Evolutionary conservation across 2,329 filamentous ascomycete genomes (phyloP).

Genomic region (Cercospora sojina): DNA sequence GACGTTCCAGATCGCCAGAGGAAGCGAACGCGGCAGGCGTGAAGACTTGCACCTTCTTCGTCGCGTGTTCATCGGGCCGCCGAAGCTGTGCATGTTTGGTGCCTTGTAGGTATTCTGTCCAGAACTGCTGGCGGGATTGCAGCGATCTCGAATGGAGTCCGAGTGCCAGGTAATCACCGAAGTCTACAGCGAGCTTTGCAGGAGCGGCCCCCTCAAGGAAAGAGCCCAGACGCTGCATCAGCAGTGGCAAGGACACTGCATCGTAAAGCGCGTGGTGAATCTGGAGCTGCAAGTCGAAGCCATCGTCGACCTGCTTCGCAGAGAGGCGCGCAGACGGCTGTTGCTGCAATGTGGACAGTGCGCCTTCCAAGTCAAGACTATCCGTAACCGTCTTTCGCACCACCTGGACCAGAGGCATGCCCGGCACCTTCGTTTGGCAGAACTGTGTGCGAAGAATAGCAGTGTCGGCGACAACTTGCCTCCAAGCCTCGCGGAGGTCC

Average conservation of each 20-base stretch:
- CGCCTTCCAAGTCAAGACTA: conserved; percentile 35
- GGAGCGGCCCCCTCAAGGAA: conserved; percentile 25
- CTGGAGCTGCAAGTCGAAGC: conserved; percentile 42
- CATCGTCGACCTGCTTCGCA: conserved; percentile 15
- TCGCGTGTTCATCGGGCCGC: conserved; percentile 19
- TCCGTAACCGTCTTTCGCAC: conserved; percentile 49
- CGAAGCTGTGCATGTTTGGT: conserved; percentile 23
- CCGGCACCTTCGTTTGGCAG: conserved; percentile 42
- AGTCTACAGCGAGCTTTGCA: conserved; percentile 25
- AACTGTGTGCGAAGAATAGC: conserved; percentile 71
- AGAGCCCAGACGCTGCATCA: conserved; percentile 55
- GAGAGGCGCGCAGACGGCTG: conserved; percentile 32
- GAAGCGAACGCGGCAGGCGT: conserved; percentile 49
- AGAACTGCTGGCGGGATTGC: conserved; percentile 47
- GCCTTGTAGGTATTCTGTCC: conserved; percentile 49
- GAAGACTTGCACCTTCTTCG: conserved; percentile 47
- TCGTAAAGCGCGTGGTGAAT: conserved; percentile 91
- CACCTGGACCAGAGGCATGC: conserved; percentile 63
- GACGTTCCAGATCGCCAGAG: conserved; percentile 43
- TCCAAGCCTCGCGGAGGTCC: conserved; percentile 61
- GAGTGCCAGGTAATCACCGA: conserved; percentile 46
- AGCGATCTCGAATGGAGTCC: conserved; percentile 20
- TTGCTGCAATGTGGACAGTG: conserved; percentile 1
- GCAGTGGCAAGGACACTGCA: conserved; percentile 68
- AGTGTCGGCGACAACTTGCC: conserved; percentile 52